Percentiles rank a stretch among this genome's conserved stretches.
Evolutionary conservation across 495 filamentous ascomycete species (phyloP).

Genomic region (Aspergillus panamensis): DNA sequence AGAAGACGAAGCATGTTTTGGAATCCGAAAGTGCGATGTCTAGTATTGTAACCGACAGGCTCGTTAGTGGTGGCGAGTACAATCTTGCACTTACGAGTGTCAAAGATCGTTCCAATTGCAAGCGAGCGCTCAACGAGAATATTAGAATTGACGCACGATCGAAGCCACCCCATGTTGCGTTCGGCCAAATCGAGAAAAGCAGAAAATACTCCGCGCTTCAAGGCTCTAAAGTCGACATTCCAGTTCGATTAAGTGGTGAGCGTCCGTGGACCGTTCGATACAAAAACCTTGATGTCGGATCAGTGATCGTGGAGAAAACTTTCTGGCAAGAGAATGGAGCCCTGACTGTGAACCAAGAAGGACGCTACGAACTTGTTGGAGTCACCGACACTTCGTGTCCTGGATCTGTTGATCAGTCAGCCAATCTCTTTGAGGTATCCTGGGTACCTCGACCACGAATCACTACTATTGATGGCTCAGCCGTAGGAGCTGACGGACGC

Average conservation of each 20-base stretch:
- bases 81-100: conserved; percentile 75
- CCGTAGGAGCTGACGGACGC: conserved; percentile 47
- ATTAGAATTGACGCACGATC: conserved; percentile 79
- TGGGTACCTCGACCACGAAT: conserved; percentile 82
- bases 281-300: conserved; percentile 53
- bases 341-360: conserved; percentile 60
- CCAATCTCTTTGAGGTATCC: conserved; percentile 69
- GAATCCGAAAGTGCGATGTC: conserved; percentile 56
- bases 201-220: conserved; percentile 71
- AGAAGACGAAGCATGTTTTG: conserved; percentile 64
- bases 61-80: conserved; percentile 83
- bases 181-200: conserved; percentile 77
- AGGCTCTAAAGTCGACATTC: conserved; percentile 65
- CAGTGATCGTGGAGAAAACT: conserved; percentile 43
- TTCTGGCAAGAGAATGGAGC: conserved; percentile 65
- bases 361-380: conserved; percentile 73
- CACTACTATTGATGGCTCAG: conserved; percentile 57
- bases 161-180: conserved; percentile 78
- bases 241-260: conserved; percentile 77
- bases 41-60: conserved; percentile 67
- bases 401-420: conserved; percentile 68
- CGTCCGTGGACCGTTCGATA: conserved; percentile 78
- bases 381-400: conserved; percentile 76
- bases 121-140: conserved; percentile 74
- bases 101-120: conserved; percentile 82